Evolutionary conservation across 1,284 basidiomycete genomes (phyloP), one percentile per base, ranked within the genome.

Genomic region (Phlebopus sp.): DNA sequence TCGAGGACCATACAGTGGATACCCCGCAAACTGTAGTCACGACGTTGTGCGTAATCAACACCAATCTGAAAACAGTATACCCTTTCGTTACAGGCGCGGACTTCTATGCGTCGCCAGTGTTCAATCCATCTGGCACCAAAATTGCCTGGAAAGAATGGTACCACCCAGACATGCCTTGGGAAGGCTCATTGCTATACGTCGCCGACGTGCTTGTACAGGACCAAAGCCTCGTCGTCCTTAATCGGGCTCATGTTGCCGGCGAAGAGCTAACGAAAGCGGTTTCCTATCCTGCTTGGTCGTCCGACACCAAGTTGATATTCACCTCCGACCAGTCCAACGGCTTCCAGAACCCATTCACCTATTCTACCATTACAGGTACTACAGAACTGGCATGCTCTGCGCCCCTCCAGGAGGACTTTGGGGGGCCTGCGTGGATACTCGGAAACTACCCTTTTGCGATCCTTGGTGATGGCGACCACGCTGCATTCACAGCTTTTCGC

Each of bases 131-230:
- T 55, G 90, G 87, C 1, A 71, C 66, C 17, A 75, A 75, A 37
- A 57, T 92, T 15, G 78, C 77, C 3, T 92, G 84, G 83, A 71
- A 83, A 40, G 75, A 85, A 51, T 92, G 88, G 89, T 71, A 67
- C 52, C 82, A 84, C 53, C 90, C 90, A 0, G 81, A 88, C 58
- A 91, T 92, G 90, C 87, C 89, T 17, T 92, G 86, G 84, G 82
- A 89, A 56, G 84, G 81, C 15, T 75, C 79, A 0, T 70, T 84
- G 57, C 69, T 91, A 32, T 71, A 76, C 55, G 63, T 86, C 19
- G 84, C 78, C 0, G 68, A 75, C 21, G 59, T 77, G 29, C 42
- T 81, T 2, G 34, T 71, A 10, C 60, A 76, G 23, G 53, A 78
- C 34, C 58, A 56, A 10, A 62, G 52, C 9, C 36, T 57, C 14